Conservation (phyloP, 148 eudicot species). For the Silene latifolia region DNA sequence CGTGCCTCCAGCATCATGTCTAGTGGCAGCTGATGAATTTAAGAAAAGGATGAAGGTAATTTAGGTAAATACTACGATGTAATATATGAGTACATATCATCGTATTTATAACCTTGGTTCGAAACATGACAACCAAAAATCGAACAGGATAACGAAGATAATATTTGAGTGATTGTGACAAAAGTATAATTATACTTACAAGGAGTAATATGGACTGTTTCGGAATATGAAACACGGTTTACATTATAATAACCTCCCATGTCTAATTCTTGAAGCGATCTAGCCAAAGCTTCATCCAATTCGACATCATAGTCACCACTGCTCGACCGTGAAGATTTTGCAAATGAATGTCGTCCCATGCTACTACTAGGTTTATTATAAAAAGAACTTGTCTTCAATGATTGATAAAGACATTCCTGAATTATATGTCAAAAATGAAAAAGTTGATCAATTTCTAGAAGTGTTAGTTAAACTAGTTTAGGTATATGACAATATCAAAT, state of each 20-base stretch:
- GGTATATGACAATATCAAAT: no score
- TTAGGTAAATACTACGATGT: no score
- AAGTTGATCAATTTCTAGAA: no score
- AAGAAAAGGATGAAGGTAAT: neutral
- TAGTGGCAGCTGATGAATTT: slow-evolving; percentile 30
- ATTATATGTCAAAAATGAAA: neutral
- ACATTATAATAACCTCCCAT: slow-evolving; percentile 40
- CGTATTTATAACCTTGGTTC: no score
- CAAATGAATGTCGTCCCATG: neutral
- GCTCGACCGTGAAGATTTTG: neutral
- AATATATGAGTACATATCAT: no score
- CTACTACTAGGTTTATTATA: slow-evolving; percentile 29
- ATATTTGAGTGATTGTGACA: no score
- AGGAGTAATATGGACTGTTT: slow-evolving; percentile 30
- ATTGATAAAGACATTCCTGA: slow-evolving; percentile 55
- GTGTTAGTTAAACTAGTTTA: no score
- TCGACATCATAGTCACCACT: slow-evolving; percentile 42
- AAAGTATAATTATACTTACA: no score
- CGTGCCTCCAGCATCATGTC: slow-evolving; percentile 30
- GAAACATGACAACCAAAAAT: no score
- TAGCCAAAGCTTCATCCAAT: slow-evolving; percentile 75
- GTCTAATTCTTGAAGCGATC: slow-evolving; percentile 49
- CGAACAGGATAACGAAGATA: no score
- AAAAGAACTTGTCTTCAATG: slow-evolving; percentile 37
- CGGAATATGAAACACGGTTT: slow-evolving; percentile 30